phyloP scores from a whole-genome alignment of 2,329 filamentous ascomycete species.

The Hypoxylon sp. region DNA sequence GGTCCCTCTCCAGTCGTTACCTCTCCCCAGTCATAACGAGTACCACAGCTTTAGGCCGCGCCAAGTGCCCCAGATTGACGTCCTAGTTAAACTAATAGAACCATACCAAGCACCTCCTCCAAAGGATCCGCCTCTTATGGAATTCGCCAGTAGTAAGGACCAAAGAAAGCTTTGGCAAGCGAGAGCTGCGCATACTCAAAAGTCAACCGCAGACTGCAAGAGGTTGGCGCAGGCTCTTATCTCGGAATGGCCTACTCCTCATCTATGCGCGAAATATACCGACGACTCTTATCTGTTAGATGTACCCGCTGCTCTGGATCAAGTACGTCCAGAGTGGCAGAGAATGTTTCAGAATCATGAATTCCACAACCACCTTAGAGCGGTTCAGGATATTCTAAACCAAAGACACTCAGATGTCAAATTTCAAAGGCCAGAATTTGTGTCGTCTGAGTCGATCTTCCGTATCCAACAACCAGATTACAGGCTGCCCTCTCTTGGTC shows the following conservation, averaged over 20 bases:
- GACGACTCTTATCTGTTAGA: conserved; percentile 55
- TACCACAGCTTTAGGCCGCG: conserved; percentile 56
- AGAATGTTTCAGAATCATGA: conserved; percentile 64
- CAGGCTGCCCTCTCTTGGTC: conserved; percentile 37
- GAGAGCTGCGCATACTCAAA: conserved; percentile 51
- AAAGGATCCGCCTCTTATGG: conserved; percentile 40
- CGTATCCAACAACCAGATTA: conserved; percentile 37
- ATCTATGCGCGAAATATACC: conserved; percentile 54
- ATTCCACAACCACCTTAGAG: conserved; percentile 60
- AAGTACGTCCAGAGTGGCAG: conserved; percentile 63
- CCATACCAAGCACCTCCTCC: conserved; percentile 52
- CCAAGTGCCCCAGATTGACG: conserved; percentile 53
- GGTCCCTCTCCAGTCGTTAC: conserved; percentile 56
- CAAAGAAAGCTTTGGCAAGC: conserved; percentile 53
- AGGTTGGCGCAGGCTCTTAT: conserved; percentile 60
- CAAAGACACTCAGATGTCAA: conserved; percentile 46
- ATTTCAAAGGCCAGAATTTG: conserved; percentile 40
- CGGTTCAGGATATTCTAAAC: conserved; percentile 61
- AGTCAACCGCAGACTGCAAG: conserved; percentile 55
- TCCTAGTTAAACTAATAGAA: conserved; percentile 54
- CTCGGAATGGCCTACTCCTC: conserved; percentile 61
- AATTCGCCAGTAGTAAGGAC: conserved; percentile 52
- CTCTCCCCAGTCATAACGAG: conserved; percentile 55
- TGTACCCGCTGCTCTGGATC: conserved; percentile 55
- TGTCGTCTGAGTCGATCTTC: conserved; percentile 41